Evolutionary conservation across 148 eudicot genomes (phyloP), one percentile per base, ranked within the genome.

Genomic region (Spergularia marina): DNA sequence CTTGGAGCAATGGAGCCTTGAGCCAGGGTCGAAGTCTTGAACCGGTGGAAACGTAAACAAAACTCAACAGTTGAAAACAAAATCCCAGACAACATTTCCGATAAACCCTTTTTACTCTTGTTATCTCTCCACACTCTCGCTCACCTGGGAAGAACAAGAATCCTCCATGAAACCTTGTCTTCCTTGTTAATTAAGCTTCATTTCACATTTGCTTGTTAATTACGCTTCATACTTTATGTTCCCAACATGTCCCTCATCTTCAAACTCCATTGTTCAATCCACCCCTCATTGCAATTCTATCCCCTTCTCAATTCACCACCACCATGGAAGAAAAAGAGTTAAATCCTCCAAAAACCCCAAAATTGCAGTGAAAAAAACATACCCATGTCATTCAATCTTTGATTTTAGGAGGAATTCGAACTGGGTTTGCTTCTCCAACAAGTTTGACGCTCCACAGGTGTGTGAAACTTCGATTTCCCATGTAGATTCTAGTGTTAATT

Each of bases 251-350:
- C 73, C 70, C 16, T 66, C 84, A 40, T 66, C 77, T 25, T 53
- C 80, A 68, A 77, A 67, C 59, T 61, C 77, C 73, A 61, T 81
- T 66, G 1, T 60, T 74, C 82, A 78, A 20, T 73, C 74, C 71
- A 55, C 40, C 65, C 51, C 76, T 18, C 62, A 59, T 75, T 63
- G 36, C 78, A 74, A 12, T 79, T 60, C 72, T 44, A 18, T 51
- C 69, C 62, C 70, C 55, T 41, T 62, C 55, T 74, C 53, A 47
- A 30, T 49, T 53, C 83, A 54, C 63, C 65, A 39, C 74, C 83
- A 34, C 74, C 80, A 53, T 71, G 68, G 76, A 52, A 67, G 18
- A 72, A 72, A 73, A 72, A 67, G 40, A 54, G 62, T 68, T 44
- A 54, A 36, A 41, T 30, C 73, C 34, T 58, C 63, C 11, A 57